Conservation (phyloP, 2,329 filamentous ascomycete genomes). For the Colletotrichum sp. region DNA sequence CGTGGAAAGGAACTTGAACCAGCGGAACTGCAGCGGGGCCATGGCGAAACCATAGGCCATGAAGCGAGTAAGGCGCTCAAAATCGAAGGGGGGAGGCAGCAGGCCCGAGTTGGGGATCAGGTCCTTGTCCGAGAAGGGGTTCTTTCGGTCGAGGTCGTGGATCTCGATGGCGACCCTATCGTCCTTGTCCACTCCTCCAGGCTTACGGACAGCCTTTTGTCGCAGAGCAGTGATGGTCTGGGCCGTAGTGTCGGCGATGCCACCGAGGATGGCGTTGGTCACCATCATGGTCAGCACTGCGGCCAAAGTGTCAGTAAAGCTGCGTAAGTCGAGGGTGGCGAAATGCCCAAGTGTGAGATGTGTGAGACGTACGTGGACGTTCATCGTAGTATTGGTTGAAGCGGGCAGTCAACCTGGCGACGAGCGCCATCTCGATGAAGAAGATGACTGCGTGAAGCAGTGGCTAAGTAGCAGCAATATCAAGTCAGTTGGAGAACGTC, state of each 20-base stretch:
- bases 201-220: constrained; percentile 67
- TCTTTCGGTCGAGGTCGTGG: constrained; percentile 83
- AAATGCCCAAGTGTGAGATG: not conserved
- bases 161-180: constrained; percentile 87
- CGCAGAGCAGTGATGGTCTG: constrained; percentile 89
- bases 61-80: constrained; percentile 91
- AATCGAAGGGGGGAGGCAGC: constrained; percentile 87
- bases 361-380: constrained; percentile 70
- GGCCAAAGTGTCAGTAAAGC: constrained; percentile 1
- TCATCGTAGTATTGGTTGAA: constrained; percentile 96
- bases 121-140: constrained; percentile 68
- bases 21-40: constrained; percentile 93
- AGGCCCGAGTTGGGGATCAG: constrained; percentile 67
- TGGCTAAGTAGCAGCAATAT: constrained; percentile 62
- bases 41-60: constrained; percentile 98
- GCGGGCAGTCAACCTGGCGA: constrained; percentile 80
- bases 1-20: constrained; percentile 86
- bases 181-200: constrained; percentile 62
- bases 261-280: constrained; percentile 93
- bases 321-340: not conserved
- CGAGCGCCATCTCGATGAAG: constrained; percentile 85
- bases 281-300: constrained; percentile 97
- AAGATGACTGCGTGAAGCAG: constrained; percentile 85
- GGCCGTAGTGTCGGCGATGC: constrained; percentile 94
- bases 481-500: not conserved